Evolutionary conservation across 208 protist genomes (phyloP).

Genomic region (Wallacemonas sp.): DNA sequence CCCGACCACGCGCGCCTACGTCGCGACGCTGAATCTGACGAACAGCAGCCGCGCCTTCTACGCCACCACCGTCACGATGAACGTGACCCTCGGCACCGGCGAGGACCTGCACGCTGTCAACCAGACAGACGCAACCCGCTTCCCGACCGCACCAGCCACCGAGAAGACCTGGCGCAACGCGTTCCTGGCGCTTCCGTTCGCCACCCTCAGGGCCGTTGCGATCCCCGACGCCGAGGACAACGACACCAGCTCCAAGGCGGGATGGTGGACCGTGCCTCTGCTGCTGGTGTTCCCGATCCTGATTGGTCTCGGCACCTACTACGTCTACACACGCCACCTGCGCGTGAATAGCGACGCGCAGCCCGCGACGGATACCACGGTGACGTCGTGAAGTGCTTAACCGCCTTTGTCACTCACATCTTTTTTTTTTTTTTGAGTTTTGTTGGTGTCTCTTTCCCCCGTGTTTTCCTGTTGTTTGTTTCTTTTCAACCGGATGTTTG

Average conservation of each 20-base stretch:
- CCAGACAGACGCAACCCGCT: conserved; percentile 8
- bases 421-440: conserved; percentile 8
- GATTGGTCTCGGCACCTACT: conserved; percentile 36
- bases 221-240: conserved; percentile 44
- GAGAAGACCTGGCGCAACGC: conserved; percentile 43
- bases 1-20: neutral
- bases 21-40: conserved; percentile 17
- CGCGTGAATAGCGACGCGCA: neutral
- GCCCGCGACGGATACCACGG: conserved; percentile 10
- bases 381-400: conserved; percentile 5
- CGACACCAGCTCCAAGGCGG: conserved; percentile 36
- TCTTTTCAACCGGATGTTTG: too few relatives aligned
- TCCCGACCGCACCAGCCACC: conserved; percentile 22
- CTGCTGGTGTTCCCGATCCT: conserved; percentile 43
- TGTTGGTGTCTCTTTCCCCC: neutral
- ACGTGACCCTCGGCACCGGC: conserved; percentile 63
- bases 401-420: neutral
- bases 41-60: conserved; percentile 16
- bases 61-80: conserved; percentile 35
- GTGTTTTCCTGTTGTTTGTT: neutral
- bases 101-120: conserved; percentile 39
- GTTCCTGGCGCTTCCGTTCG: conserved; percentile 51
- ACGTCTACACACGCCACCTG: conserved; percentile 57
- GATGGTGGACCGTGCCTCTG: conserved; percentile 53
- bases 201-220: conserved; percentile 21